These are phyloP conservation scores for Lasiodiplodia theobromae DNA, from an alignment of 2,329 filamentous ascomycete species.

Conservation along the genomic window DNA sequence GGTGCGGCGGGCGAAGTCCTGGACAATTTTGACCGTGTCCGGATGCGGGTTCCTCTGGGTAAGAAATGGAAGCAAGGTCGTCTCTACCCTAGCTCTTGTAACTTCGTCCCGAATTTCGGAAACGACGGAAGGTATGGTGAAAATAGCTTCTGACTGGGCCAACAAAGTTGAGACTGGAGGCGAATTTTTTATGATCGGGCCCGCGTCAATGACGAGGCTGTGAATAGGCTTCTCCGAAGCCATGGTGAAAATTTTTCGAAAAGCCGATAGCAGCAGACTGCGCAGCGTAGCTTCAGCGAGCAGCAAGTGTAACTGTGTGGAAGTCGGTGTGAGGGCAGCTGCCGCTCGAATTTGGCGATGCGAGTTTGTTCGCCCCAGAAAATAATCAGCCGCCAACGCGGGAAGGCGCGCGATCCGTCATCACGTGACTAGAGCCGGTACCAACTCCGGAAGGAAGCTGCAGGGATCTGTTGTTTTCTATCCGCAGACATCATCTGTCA, in stretches of 20 bases:
- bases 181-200: conserved; percentile 92
- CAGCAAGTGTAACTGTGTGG: conserved; percentile 2
- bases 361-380: conserved; percentile 13
- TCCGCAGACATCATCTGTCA: neutral
- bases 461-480: neutral
- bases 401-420: neutral
- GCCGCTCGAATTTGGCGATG: conserved; percentile 8
- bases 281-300: neutral
- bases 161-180: conserved; percentile 84
- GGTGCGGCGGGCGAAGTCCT: conserved; percentile 85
- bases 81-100: conserved; percentile 82
- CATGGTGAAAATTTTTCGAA: conserved; percentile 33
- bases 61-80: conserved; percentile 83
- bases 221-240: conserved; percentile 71
- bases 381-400: neutral
- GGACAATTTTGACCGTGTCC: conserved; percentile 79
- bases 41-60: conserved; percentile 76
- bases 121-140: conserved; percentile 83
- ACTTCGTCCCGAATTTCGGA: conserved; percentile 86
- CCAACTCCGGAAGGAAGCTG: conserved; percentile 12
- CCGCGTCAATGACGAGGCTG: conserved; percentile 87
- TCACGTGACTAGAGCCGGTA: neutral
- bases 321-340: neutral
- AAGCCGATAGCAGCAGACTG: neutral
- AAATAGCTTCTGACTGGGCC: conserved; percentile 69